A percentile compares a stretch with the other conserved stretches of the same genome.
Conservation (phyloP, 352 stramenopile species). For the Paralagenidium karlingii region DNA sequence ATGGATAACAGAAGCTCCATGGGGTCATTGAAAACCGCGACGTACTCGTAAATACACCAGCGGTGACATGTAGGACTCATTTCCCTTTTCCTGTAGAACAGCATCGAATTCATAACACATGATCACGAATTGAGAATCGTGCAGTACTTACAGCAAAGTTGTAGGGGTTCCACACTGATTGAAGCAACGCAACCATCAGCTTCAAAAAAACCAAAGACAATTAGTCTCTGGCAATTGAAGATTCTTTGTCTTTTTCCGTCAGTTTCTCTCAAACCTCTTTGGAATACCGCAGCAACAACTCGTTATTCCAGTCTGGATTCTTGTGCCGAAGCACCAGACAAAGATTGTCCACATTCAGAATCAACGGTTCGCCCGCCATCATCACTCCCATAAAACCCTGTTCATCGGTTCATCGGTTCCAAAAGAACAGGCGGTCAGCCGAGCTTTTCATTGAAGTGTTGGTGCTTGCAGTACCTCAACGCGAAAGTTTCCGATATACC, state of each 20-base stretch:
- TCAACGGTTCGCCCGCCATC: conserved; percentile 37
- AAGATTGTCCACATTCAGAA: conserved; percentile 32
- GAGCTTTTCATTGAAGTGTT: no score
- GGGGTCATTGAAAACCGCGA: conserved; percentile 44
- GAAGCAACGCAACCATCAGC: conserved; percentile 34
- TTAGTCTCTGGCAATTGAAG: no score
- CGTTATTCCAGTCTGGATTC: conserved; percentile 46
- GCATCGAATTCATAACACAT: no score
- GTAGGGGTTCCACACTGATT: conserved; percentile 23
- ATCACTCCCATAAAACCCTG: conserved; percentile 17
- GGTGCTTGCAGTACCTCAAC: conserved; percentile 57
- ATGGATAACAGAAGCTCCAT: neutral
- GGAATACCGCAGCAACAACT: conserved; percentile 51
- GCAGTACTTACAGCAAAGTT: neutral
- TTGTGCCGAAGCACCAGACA: conserved; percentile 50
- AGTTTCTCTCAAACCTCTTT: no score
- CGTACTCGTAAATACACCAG: conserved; percentile 24
- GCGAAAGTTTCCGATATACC: conserved; percentile 52
- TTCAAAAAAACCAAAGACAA: no score
- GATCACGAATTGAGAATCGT: no score
- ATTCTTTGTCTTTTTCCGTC: no score
- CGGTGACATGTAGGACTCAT: conserved; percentile 7
- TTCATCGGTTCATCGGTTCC: neutral
- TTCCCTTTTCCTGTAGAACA: conserved; percentile 8
- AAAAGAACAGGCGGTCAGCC: no score